phyloP scores from a whole-genome alignment of 306 rosid species.

The Lupinus albus region DNA sequence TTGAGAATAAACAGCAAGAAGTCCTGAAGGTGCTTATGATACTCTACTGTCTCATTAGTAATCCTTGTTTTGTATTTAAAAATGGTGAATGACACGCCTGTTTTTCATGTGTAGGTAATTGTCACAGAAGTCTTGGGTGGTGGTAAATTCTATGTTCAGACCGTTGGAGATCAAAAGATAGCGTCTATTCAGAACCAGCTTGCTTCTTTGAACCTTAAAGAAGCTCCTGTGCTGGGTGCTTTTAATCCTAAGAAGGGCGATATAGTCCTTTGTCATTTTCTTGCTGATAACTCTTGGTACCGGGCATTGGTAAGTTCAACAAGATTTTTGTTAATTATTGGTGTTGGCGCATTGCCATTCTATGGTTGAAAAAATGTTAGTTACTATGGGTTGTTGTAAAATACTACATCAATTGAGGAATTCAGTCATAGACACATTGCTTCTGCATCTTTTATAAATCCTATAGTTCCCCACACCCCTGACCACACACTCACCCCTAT shows the following conservation, averaged over 20 bases:
- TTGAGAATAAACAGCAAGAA: conserved; percentile 76
- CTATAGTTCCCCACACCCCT: not conserved
- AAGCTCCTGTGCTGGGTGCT: conserved; percentile 79
- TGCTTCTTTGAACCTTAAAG: conserved; percentile 75
- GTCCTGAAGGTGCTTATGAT: conserved; percentile 64
- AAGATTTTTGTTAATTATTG: not conserved
- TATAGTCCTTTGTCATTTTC: conserved; percentile 70
- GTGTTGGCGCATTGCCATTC: not conserved
- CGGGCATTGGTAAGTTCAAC: conserved; percentile 77
- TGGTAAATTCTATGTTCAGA: conserved; percentile 74
- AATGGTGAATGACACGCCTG: conserved; percentile 38
- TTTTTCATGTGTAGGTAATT: conserved; percentile 53
- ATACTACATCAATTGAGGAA: not conserved
- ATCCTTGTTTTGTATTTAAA: conserved; percentile 1
- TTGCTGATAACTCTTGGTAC: conserved; percentile 77
- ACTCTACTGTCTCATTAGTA: conserved; percentile 22
- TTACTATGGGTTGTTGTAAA: not conserved
- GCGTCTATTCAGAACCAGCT: conserved; percentile 73
- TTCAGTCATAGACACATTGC: conserved; percentile 5
- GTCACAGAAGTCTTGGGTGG: conserved; percentile 83
- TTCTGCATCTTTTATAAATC: conserved; percentile 4
- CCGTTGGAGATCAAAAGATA: conserved; percentile 71
- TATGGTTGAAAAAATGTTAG: not conserved
- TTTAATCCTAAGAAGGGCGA: conserved; percentile 87
- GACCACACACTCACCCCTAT: too few relatives aligned